These are phyloP conservation scores for Diversispora epigaea DNA, from an alignment of 192 early-diverging fungal species.

Conservation along the genomic window DNA sequence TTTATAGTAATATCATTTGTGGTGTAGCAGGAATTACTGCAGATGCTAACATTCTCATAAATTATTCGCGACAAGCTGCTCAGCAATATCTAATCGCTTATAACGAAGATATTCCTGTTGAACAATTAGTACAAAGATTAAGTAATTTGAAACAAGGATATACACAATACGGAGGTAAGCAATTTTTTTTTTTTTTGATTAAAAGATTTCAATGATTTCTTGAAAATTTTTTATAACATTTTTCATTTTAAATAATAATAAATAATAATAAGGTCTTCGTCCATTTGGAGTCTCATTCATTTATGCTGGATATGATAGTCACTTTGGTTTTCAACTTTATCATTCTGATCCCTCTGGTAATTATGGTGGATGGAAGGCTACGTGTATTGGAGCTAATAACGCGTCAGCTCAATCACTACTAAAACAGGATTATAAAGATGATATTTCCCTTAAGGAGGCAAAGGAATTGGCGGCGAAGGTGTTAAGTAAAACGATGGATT, in stretches of 20 bases:
- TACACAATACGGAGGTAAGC: slow-evolving; percentile 87
- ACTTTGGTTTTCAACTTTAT: slow-evolving; percentile 94
- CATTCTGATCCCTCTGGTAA: slow-evolving; percentile 99
- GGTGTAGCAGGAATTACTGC: slow-evolving; percentile 96
- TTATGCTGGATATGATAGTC: slow-evolving; percentile 90
- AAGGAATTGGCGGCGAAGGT: slow-evolving; percentile 89
- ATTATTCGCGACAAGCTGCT: slow-evolving; percentile 81
- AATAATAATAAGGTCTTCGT: slow-evolving; percentile 67
- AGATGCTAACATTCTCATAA: slow-evolving; percentile 95
- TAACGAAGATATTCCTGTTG: slow-evolving; percentile 90
- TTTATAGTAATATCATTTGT: slow-evolving; percentile 76
- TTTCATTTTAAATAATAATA: too few species aligned
- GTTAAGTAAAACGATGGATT: slow-evolving; percentile 96
- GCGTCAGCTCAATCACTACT: slow-evolving; percentile 88
- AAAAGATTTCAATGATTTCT: too few species aligned
- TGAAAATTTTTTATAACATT: too few species aligned
- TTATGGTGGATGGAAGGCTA: slow-evolving; percentile 99
- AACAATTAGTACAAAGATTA: slow-evolving; percentile 91
- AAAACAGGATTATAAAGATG: slow-evolving; percentile 97
- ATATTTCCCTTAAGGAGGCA: slow-evolving; percentile 82
- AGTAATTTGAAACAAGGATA: slow-evolving; percentile 99
- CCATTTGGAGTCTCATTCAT: slow-evolving; percentile 99
- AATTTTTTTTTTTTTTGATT: too few species aligned
- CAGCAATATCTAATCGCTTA: slow-evolving; percentile 86
- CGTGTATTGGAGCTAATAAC: slow-evolving; percentile 95